A percentile compares a stretch with the other conserved stretches of the same genome.
phyloP scores from a whole-genome alignment of 805 yeast genomes.

The Barnettozyma californica region DNA sequence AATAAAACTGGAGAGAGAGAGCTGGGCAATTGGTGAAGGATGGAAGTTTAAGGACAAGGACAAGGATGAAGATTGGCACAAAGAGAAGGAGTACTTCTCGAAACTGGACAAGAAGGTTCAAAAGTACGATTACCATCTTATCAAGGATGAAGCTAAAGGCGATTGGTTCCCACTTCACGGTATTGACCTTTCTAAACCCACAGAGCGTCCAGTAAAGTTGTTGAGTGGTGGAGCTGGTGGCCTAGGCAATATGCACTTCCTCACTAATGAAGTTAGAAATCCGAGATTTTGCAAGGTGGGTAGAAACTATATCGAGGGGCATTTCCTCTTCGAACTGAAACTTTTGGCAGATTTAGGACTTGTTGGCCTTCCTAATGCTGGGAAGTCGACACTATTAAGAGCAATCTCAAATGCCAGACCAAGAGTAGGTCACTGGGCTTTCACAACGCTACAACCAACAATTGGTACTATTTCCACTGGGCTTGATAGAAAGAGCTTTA shows the following conservation, averaged over 20 bases:
- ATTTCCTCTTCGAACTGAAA: conserved; percentile 78
- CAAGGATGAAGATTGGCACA: conserved; percentile 60
- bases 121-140: conserved; percentile 54
- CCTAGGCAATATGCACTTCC: conserved; percentile 92
- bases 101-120: conserved; percentile 59
- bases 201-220: conserved; percentile 62
- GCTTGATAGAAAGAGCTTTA: conserved; percentile 59
- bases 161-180: conserved; percentile 84
- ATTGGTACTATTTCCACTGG: conserved; percentile 78
- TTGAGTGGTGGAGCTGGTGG: conserved; percentile 91
- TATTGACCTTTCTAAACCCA: conserved; percentile 58
- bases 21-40: conserved; percentile 69
- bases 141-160: conserved; percentile 48
- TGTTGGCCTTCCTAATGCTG: conserved; percentile 96
- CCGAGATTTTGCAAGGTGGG: conserved; percentile 88
- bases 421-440: conserved; percentile 93
- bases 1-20: conserved; percentile 58
- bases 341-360: conserved; percentile 89
- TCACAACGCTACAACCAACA: conserved; percentile 88
- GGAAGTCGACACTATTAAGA: conserved; percentile 82
- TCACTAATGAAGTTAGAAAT: conserved; percentile 76
- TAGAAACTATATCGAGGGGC: conserved; percentile 57
- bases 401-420: conserved; percentile 90
- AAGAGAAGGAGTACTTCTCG: conserved; percentile 58
- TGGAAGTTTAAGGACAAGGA: conserved; percentile 80